phyloP scores from a whole-genome alignment of 371 early-diverging fungal species.

The Syncephalastrum racemosum region DNA sequence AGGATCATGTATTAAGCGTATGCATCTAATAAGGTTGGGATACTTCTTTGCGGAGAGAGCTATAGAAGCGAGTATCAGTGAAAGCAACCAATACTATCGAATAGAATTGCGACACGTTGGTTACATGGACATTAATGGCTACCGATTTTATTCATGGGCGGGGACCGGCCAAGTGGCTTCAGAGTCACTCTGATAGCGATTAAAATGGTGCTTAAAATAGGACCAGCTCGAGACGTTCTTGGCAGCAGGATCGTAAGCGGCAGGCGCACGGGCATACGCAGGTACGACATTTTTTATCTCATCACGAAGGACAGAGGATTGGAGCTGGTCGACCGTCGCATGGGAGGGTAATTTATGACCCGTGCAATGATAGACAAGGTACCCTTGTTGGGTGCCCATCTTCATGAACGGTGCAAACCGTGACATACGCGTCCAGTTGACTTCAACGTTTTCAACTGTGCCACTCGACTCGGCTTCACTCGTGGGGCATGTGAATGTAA shows the following conservation, averaged over 20 bases:
- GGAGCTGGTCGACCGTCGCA: slow-evolving; percentile 22
- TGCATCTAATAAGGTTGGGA: no score
- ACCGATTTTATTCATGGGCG: neutral
- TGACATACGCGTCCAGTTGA: slow-evolving; percentile 37
- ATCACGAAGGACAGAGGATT: slow-evolving; percentile 16
- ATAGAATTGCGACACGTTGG: no score
- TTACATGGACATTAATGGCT: no score
- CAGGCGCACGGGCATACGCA: slow-evolving; percentile 23
- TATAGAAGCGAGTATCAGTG: no score
- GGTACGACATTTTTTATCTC: slow-evolving; percentile 20
- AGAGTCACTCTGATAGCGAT: slow-evolving; percentile 23
- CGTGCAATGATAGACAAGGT: slow-evolving; percentile 34
- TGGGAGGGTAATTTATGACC: slow-evolving; percentile 33
- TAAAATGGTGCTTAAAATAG: slow-evolving; percentile 36
- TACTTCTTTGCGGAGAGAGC: no score
- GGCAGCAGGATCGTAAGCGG: slow-evolving; percentile 18
- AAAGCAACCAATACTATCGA: no score
- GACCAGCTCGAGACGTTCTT: slow-evolving; percentile 35
- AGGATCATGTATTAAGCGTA: no score
- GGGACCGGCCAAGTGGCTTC: slow-evolving; percentile 25
- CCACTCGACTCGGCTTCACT: slow-evolving; percentile 14
- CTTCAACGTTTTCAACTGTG: slow-evolving; percentile 28
- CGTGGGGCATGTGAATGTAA: slow-evolving; percentile 31
- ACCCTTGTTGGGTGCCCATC: slow-evolving; percentile 30
- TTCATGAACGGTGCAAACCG: slow-evolving; percentile 40